Percentiles rank a stretch among this genome's conserved stretches.
Evolutionary conservation across 2,329 filamentous ascomycete species (phyloP).

Genomic region (Scytalidium lignicola): DNA sequence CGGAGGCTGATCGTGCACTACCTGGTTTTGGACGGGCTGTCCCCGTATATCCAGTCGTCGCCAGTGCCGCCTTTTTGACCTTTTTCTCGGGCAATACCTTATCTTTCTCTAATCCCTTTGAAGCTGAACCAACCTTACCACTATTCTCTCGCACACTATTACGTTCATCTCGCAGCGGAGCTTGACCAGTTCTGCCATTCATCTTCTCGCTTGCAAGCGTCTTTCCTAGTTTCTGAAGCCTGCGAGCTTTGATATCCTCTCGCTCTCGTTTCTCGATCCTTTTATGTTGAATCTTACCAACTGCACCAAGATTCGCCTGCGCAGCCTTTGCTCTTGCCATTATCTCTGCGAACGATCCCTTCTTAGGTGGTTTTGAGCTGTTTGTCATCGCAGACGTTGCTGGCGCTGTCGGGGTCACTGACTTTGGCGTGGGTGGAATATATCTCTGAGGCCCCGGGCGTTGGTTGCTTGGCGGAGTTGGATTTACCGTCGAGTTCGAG

Average conservation of each 20-base stretch:
- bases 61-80: conserved; percentile 53
- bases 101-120: conserved; percentile 4
- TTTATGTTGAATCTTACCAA: conserved; percentile 72
- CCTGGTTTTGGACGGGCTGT: conserved; percentile 55
- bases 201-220: conserved; percentile 15
- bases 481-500: not conserved
- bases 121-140: conserved; percentile 5
- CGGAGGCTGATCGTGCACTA: conserved; percentile 24
- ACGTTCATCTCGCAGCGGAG: conserved; percentile 10
- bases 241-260: conserved; percentile 22
- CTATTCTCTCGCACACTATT: conserved; percentile 9
- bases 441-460: not conserved
- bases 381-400: not conserved
- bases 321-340: conserved; percentile 66
- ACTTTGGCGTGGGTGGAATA: not conserved
- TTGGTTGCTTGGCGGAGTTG: not conserved
- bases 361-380: conserved; percentile 50
- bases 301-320: conserved; percentile 53
- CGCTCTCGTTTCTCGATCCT: conserved; percentile 56
- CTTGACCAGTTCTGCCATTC: conserved; percentile 14
- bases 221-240: conserved; percentile 17
- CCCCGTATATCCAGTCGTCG: conserved; percentile 62
- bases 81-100: conserved; percentile 45
- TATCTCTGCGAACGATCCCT: conserved; percentile 69
- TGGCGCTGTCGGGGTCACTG: conserved; percentile 6